Evolutionary conservation across 2,329 filamentous ascomycete genomes (phyloP).

Genomic region (Diplodia scrobiculata): DNA sequence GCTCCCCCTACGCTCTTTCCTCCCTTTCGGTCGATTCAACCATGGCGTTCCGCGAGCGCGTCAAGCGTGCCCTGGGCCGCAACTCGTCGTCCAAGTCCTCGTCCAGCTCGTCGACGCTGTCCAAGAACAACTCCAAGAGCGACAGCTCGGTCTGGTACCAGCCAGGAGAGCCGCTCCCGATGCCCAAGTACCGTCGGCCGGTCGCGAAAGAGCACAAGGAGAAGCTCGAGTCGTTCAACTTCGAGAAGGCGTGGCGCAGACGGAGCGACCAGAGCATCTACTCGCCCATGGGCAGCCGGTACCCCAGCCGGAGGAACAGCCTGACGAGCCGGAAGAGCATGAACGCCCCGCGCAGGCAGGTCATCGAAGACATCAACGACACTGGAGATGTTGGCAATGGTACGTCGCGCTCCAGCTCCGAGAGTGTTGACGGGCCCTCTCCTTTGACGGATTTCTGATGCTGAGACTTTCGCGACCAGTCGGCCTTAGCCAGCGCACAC

Average conservation of each 20-base stretch:
- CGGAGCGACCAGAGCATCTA: conserved; percentile 51
- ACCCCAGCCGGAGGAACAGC: conserved; percentile 48
- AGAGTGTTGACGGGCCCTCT: conserved; percentile 42
- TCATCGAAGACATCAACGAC: conserved; percentile 50
- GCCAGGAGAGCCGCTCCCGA: conserved; percentile 56
- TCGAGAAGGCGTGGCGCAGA: conserved; percentile 51
- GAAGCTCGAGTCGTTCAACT: conserved; percentile 52
- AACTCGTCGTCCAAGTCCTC: conserved; percentile 37
- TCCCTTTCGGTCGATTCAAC: conserved; percentile 23
- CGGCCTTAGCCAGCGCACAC: conserved; percentile 18
- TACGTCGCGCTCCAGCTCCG: conserved; percentile 43
- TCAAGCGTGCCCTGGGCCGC: conserved; percentile 50
- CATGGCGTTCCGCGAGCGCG: conserved; percentile 53
- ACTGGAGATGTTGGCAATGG: conserved; percentile 45
- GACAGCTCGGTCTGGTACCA: conserved; percentile 52
- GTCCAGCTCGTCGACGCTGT: conserved; percentile 32
- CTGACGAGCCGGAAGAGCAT: conserved; percentile 38
- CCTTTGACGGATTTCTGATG: conserved; percentile 1
- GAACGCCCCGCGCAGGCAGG: conserved; percentile 39
- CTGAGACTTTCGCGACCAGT: conserved; percentile 20
- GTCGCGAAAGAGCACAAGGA: conserved; percentile 56
- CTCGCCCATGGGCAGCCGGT: conserved; percentile 53
- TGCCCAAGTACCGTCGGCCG: conserved; percentile 53
- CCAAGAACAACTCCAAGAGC: conserved; percentile 41
- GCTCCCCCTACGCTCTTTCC: not conserved